Percentiles rank a stretch among this genome's conserved stretches.
These are phyloP conservation scores for Geoglossum glabrum DNA, from an alignment of 495 filamentous ascomycete genomes.

Conservation along the genomic window DNA sequence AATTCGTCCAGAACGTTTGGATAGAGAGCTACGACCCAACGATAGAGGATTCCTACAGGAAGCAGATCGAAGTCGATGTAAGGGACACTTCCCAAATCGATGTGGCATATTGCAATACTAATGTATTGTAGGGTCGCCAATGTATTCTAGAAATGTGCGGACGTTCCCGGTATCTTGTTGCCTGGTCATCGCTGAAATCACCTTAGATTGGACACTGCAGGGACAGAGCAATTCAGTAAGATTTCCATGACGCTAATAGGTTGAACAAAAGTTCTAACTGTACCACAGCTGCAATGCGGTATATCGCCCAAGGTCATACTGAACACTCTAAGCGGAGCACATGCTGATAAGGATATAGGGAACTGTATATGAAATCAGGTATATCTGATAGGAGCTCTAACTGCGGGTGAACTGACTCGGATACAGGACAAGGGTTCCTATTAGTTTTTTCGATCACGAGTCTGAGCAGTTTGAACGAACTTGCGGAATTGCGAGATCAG, in stretches of 20 bases:
- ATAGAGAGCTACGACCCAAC: constrained; percentile 98
- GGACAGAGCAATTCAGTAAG: constrained; percentile 96
- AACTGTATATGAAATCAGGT: constrained; percentile 82
- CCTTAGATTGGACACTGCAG: constrained; percentile 75
- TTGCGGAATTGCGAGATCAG: constrained; percentile 77
- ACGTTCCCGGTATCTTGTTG: not conserved
- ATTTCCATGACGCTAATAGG: constrained; percentile 8
- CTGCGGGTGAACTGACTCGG: not conserved
- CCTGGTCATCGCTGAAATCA: not conserved
- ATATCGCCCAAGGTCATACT: constrained; percentile 14
- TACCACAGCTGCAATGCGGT: constrained; percentile 46
- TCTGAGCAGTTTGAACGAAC: constrained; percentile 63
- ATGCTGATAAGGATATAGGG: constrained; percentile 28
- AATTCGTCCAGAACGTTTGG: constrained; percentile 99
- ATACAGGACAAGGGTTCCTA: constrained; percentile 78
- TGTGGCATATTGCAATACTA: not conserved
- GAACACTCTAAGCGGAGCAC: not conserved
- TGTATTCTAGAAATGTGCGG: constrained; percentile 88
- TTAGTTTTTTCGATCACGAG: constrained; percentile 95
- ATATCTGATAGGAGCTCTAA: not conserved
- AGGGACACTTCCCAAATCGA: constrained; percentile 9
- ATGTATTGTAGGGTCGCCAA: constrained; percentile 54
- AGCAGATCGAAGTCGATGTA: constrained; percentile 88
- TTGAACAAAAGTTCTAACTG: not conserved
- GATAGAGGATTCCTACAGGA: constrained; percentile 94